Evolutionary conservation across 345 rosid species (phyloP).

Genomic region (Streptanthus diversifolius): DNA sequence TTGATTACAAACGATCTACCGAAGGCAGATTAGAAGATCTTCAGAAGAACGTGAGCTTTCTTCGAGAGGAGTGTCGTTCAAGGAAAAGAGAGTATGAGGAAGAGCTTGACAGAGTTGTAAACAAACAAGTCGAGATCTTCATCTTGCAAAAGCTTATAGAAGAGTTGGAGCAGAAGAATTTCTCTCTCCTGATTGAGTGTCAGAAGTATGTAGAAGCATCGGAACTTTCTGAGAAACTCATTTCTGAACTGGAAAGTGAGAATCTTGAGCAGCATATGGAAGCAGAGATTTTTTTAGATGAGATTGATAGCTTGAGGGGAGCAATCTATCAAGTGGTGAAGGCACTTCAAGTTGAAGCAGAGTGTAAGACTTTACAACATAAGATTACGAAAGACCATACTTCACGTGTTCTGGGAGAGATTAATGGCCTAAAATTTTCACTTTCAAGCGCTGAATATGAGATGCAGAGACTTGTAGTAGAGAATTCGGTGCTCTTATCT

Average conservation of each 20-base stretch:
- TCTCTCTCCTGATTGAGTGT: slow-evolving; percentile 63
- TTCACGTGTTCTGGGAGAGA: slow-evolving; percentile 47
- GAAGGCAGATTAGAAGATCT: slow-evolving; percentile 63
- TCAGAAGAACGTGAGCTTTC: slow-evolving; percentile 57
- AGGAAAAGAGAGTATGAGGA: slow-evolving; percentile 82
- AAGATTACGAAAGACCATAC: slow-evolving; percentile 42
- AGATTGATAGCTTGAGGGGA: slow-evolving; percentile 56
- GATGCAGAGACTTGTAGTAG: slow-evolving; percentile 58
- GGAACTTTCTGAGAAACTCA: slow-evolving; percentile 60
- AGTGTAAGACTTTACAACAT: slow-evolving; percentile 24
- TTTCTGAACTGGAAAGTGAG: slow-evolving; percentile 73
- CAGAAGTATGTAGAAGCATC: slow-evolving; percentile 72
- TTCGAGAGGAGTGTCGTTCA: slow-evolving; percentile 64
- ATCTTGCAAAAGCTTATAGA: slow-evolving; percentile 64
- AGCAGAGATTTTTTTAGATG: slow-evolving; percentile 60
- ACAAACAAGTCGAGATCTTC: slow-evolving; percentile 76
- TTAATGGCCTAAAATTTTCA: slow-evolving; percentile 54
- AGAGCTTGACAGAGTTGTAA: slow-evolving; percentile 79
- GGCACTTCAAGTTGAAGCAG: slow-evolving; percentile 65
- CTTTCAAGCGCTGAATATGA: slow-evolving; percentile 51
- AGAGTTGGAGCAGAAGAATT: slow-evolving; percentile 70
- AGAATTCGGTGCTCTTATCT: slow-evolving; percentile 69
- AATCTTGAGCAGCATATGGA: slow-evolving; percentile 77
- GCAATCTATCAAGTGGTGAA: slow-evolving; percentile 59
- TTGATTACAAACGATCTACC: slow-evolving; percentile 48